Conservation (phyloP, 75 land plant species). For the Ceratopteris richardii region DNA sequence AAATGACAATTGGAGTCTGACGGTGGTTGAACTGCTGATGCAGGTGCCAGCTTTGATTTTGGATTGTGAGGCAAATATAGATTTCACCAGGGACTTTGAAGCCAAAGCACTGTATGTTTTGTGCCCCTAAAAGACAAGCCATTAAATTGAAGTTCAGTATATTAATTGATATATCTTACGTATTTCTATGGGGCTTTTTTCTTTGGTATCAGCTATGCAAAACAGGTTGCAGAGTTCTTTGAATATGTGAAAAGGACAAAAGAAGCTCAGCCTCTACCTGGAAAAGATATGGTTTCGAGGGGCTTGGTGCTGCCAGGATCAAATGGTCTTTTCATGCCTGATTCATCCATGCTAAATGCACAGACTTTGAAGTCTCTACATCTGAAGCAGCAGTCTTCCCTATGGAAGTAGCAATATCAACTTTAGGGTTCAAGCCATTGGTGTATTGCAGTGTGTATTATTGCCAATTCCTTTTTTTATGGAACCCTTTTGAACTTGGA, state of each 20-base stretch:
- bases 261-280: conserved; percentile 13
- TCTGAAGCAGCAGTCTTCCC: not conserved
- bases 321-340: conserved; percentile 1
- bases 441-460: too few species aligned
- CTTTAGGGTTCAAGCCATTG: too few species aligned
- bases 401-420: too few species aligned
- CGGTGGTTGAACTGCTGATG: conserved; percentile 5
- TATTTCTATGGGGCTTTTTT: too few species aligned
- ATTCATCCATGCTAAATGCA: not conserved
- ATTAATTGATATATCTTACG: too few species aligned
- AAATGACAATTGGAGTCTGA: too few species aligned
- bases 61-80: conserved; percentile 94
- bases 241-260: conserved; percentile 83
- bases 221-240: conserved; percentile 92
- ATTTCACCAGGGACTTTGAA: conserved; percentile 84
- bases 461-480: too few species aligned
- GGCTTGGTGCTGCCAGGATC: not conserved
- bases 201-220: conserved; percentile 64
- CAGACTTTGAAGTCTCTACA: not conserved
- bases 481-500: too few species aligned
- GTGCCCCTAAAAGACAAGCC: not conserved
- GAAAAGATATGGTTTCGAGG: not conserved
- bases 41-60: conserved; percentile 96
- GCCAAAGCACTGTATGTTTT: conserved; percentile 78
- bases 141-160: too few species aligned